Evolutionary conservation across 2,329 filamentous ascomycete genomes (phyloP), one percentile per base, ranked within the genome.

Genomic region (Leptographium galeiforme): DNA sequence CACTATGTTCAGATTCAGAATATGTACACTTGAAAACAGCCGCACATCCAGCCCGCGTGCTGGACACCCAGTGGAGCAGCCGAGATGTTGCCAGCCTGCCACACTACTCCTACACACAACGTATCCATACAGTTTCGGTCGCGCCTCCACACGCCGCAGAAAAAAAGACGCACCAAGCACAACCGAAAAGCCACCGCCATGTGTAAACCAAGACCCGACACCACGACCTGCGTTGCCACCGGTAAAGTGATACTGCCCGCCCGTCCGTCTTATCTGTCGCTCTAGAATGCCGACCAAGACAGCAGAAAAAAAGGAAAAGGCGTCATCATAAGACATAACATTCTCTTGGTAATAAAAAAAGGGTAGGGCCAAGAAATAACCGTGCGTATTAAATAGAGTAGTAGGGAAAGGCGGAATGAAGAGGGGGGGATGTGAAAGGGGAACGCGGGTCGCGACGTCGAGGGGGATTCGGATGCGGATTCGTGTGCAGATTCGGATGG

Each of bases 1-100:
- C 40, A 51, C 30, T 52, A 54, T 56, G 52, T 56, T 56, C 52
- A 33, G 40, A 46, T 56, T 56, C 51, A 52, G 3, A 48, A 41
- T 55, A 53, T 55, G 51, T 53, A 55, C 54, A 55, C 25, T 30
- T 32, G 43, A 39, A n/a, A 51, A 51, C 11, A 36, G 40, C 16
- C 16, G 30, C n/a, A 40, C 14, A 14, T 50, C 48, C 48, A 30
- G 14, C 8, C 13, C 7, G 7, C 13, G 45, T n/a, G 36, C 34
- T 7, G 12, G 46, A 48, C 46, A 38, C 16, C 46, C 34, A 48
- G 16, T 36, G 46, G 6, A 7, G 25, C 30, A 32, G 39, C 19
- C 36, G 6, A 13, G 13, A 36, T 30, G 13, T 14, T 14, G 13
- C 8, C 41, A 46, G 32, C 16, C 33, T 25, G 25, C 44, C 51